A percentile compares a stretch with the other conserved stretches of the same genome.
Evolutionary conservation across 768 basidiomycete genomes (phyloP).

Genomic region (Pleurotus salmoneostramineus): DNA sequence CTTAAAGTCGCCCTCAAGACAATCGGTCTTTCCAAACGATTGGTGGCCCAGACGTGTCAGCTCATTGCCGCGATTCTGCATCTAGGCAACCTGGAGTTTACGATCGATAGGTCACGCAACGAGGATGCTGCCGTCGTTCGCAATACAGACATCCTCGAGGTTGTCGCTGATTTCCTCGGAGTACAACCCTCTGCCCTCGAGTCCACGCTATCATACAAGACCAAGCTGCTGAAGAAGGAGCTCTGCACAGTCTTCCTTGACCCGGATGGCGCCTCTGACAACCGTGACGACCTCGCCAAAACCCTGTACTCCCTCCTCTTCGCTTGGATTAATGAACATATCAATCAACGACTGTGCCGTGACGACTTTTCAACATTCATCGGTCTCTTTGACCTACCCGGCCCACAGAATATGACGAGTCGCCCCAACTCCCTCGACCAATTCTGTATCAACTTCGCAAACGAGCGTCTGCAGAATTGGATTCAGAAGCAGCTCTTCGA

Average conservation of each 20-base stretch:
- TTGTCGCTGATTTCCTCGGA: slow-evolving; percentile 91
- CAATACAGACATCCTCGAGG: slow-evolving; percentile 75
- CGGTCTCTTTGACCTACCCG: slow-evolving; percentile 91
- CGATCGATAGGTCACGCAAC: slow-evolving; percentile 74
- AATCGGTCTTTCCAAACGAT: slow-evolving; percentile 89
- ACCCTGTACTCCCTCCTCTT: slow-evolving; percentile 93
- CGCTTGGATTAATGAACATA: slow-evolving; percentile 93
- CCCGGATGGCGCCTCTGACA: slow-evolving; percentile 88
- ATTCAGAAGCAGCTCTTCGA: slow-evolving; percentile 80
- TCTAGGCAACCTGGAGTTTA: slow-evolving; percentile 94
- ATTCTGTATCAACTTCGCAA: slow-evolving; percentile 95
- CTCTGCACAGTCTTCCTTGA: slow-evolving; percentile 97
- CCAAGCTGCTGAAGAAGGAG: slow-evolving; percentile 91
- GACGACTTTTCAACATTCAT: slow-evolving; percentile 93
- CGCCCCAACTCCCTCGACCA: slow-evolving; percentile 93
- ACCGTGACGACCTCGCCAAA: slow-evolving; percentile 91
- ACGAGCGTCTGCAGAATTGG: slow-evolving; percentile 86
- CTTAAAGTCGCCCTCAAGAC: slow-evolving; percentile 92
- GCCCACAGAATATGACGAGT: slow-evolving; percentile 85
- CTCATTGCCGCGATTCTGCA: slow-evolving; percentile 94
- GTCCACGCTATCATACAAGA: slow-evolving; percentile 82
- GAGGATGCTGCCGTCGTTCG: slow-evolving; percentile 92
- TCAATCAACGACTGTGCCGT: slow-evolving; percentile 92
- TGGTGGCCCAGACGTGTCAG: slow-evolving; percentile 94
- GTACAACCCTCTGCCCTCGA: slow-evolving; percentile 72